A percentile compares a stretch with the other conserved stretches of the same genome.
phyloP scores from a whole-genome alignment of 352 stramenopile species.

The Pythium pyrilobum region DNA sequence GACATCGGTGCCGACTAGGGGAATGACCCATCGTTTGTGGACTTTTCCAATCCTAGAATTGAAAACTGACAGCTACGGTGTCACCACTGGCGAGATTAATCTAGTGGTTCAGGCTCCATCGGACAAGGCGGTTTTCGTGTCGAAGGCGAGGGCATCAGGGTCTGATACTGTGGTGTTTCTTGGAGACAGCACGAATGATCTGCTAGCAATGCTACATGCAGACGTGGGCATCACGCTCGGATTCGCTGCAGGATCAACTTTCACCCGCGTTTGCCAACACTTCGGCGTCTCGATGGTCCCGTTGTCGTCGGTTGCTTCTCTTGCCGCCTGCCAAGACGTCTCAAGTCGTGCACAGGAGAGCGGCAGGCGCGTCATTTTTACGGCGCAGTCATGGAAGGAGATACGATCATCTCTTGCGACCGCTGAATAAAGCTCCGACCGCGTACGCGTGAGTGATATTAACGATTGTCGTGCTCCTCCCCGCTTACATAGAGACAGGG shows the following conservation, averaged over 20 bases:
- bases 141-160: not conserved
- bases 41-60: slow-evolving; percentile 43
- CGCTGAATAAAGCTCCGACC: too few species aligned
- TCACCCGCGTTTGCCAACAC: slow-evolving; percentile 18
- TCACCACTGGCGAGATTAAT: slow-evolving; percentile 49
- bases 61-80: slow-evolving; percentile 24
- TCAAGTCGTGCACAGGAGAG: not conserved
- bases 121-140: slow-evolving; percentile 45
- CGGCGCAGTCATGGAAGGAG: slow-evolving; percentile 19
- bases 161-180: slow-evolving; percentile 36
- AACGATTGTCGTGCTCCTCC: too few species aligned
- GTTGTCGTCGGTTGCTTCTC: slow-evolving; percentile 9
- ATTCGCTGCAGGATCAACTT: slow-evolving; percentile 14
- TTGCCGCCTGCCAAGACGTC: not conserved
- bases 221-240: slow-evolving; percentile 51
- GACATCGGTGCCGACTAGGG: not conserved
- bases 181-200: slow-evolving; percentile 62
- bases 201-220: slow-evolving; percentile 53
- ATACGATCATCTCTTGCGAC: slow-evolving; percentile 8
- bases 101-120: slow-evolving; percentile 45
- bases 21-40: too few species aligned
- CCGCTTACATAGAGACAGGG: too few species aligned
- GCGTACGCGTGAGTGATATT: too few species aligned
- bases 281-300: slow-evolving; percentile 33
- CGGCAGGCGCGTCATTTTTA: slow-evolving; percentile 24